Evolutionary conservation across 192 early-diverging fungal species (phyloP), one percentile per base, ranked within the genome.

Genomic region (Kickxella alabastrina): DNA sequence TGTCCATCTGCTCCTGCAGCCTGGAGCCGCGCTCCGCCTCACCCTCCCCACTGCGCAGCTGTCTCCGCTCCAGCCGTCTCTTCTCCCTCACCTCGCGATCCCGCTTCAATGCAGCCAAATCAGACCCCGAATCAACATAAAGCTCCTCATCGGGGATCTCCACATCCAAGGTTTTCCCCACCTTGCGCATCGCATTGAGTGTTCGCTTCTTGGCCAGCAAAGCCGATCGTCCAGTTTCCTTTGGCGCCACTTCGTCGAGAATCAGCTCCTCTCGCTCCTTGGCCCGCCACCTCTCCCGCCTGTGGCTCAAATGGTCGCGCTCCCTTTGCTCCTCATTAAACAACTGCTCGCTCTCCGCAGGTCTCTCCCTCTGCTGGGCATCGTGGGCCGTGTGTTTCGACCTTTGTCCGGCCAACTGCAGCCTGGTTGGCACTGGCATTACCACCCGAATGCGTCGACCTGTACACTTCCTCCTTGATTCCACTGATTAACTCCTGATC

Each of bases 1-100:
- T 91, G 26, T 82, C 75, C 32, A 75, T 51, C 49, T 76, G 83
- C 29, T 78, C 81, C 43, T 46, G 39, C 15, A 68, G 49, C 12
- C 67, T 57, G 1, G 23, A 52, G 53, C 57, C 13, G 57, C 68
- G n/a, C n/a, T n/a, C n/a, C n/a, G n/a, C 32, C 44, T 62, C 17
- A 54, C 57, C 27, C 6, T 49, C 47, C 12, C 67, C 68, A 42
- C 53, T 17, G 6, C 42, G 23, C 12, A 25, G 19, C 42, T 68
- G 60, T 17, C 57, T 43, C 19, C 12, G 17, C 22, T 49, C 47
- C 15, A 49, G 34, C 12, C 47, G 6, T 36, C 47, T 35, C 35
- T 67, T 64, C 26, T 78, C 56, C 15, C 80, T 57, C 15, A 68
- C 22, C 40, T 77, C 77, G 23, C 83, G 47, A 3, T 49, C 9